Percentiles rank a stretch among this genome's conserved stretches.
phyloP scores from a whole-genome alignment of 495 filamentous ascomycete genomes.

The Penicillium manginii region DNA sequence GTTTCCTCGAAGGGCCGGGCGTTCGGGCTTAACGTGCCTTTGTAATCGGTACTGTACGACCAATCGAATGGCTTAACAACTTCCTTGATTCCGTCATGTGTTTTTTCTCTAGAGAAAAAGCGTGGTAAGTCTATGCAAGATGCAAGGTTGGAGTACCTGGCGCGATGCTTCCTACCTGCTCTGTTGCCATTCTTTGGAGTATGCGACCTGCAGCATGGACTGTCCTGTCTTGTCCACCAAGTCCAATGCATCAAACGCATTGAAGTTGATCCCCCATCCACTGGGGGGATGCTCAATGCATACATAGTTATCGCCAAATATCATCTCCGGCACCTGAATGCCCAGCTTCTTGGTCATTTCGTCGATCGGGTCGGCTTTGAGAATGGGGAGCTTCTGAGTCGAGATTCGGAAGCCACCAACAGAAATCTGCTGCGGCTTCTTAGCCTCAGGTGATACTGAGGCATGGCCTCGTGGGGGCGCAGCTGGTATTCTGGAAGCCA shows the following conservation, averaged over 20 bases:
- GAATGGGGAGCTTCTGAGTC: conserved; percentile 86
- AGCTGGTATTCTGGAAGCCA: conserved; percentile 15
- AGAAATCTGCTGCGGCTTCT: conserved; percentile 40
- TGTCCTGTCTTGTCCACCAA: conserved; percentile 90
- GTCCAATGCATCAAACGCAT: conserved; percentile 83
- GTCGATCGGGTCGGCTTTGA: conserved; percentile 89
- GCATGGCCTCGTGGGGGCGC: conserved; percentile 17
- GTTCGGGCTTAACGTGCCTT: conserved; percentile 58
- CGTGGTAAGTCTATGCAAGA: not conserved
- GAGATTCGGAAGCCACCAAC: conserved; percentile 71
- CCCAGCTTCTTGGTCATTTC: conserved; percentile 75
- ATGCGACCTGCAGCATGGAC: conserved; percentile 88
- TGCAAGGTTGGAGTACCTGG: not conserved
- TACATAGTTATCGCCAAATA: conserved; percentile 93
- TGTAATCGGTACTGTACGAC: conserved; percentile 90
- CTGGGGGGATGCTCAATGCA: conserved; percentile 67
- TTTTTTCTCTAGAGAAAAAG: conserved; percentile 63
- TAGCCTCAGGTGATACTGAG: conserved; percentile 31
- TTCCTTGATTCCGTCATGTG: conserved; percentile 87
- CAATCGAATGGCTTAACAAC: conserved; percentile 96
- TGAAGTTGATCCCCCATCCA: conserved; percentile 79
- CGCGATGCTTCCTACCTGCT: conserved; percentile 57
- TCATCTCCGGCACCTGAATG: conserved; percentile 96
- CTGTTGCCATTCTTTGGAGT: conserved; percentile 87
- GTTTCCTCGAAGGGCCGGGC: conserved; percentile 52